Conservation (phyloP, 805 yeast genomes). For the Schizosaccharomyces octosporus region DNA sequence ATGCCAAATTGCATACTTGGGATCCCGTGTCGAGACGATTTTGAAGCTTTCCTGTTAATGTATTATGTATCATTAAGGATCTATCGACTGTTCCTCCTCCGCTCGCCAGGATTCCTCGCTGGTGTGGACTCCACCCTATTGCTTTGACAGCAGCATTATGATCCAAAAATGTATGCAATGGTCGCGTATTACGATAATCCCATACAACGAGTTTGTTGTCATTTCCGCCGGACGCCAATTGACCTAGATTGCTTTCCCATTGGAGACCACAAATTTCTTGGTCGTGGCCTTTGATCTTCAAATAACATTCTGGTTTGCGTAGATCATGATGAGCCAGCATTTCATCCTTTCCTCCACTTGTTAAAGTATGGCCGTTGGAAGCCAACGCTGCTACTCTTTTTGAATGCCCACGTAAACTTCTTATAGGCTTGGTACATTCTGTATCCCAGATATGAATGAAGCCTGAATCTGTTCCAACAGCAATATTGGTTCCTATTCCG, state of each 20-base stretch:
- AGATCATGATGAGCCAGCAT: constrained; percentile 78
- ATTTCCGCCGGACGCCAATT: constrained; percentile 85
- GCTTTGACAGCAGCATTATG: constrained; percentile 94
- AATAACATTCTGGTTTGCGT: constrained; percentile 58
- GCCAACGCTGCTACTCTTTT: constrained; percentile 56
- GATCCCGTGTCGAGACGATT: constrained; percentile 84
- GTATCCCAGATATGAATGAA: constrained; percentile 90
- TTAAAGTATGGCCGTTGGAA: constrained; percentile 78
- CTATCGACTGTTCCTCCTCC: constrained; percentile 97
- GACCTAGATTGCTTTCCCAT: constrained; percentile 82
- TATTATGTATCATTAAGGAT: constrained; percentile 76
- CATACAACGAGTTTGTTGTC: constrained; percentile 71
- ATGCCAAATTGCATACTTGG: constrained; percentile 78
- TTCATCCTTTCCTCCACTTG: constrained; percentile 72
- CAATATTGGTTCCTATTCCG: constrained; percentile 79
- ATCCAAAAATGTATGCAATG: constrained; percentile 49
- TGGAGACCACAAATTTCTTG: constrained; percentile 92
- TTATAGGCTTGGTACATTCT: constrained; percentile 47
- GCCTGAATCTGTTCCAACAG: constrained; percentile 74
- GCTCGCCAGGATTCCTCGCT: constrained; percentile 71
- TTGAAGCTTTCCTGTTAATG: constrained; percentile 46
- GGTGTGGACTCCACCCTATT: constrained; percentile 93
- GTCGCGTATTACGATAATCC: constrained; percentile 50
- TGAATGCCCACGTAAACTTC: constrained; percentile 81
- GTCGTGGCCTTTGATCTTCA: constrained; percentile 49